Evolutionary conservation across 176 grass and related monocot species (phyloP).

Genomic region (Ampelocalamus luodianensis): DNA sequence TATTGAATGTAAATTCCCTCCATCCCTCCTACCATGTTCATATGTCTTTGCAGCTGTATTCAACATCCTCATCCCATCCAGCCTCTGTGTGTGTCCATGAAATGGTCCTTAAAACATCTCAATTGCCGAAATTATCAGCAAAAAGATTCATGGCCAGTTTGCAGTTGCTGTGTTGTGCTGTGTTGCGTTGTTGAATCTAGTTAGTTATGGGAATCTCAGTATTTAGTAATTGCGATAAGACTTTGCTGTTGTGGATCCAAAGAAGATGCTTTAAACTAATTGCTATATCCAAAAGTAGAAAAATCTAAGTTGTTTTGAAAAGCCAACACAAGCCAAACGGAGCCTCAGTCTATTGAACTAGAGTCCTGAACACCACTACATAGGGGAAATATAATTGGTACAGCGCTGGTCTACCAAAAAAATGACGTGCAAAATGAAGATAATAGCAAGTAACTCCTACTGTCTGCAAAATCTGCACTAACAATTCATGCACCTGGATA

Average conservation of each 20-base stretch:
- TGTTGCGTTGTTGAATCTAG: background rate
- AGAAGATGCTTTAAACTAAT: background rate
- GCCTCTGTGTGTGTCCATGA: background rate
- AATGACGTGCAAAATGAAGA: slow-evolving; percentile 7
- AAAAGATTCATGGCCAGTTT: background rate
- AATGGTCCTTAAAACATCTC: slow-evolving; percentile 7
- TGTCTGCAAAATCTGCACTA: slow-evolving; percentile 10
- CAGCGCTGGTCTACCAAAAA: background rate
- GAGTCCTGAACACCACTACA: background rate
- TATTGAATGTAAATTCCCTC: slow-evolving; percentile 1
- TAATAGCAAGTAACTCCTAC: background rate
- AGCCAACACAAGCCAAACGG: background rate
- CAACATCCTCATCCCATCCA: slow-evolving; percentile 15
- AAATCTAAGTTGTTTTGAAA: slow-evolving; percentile 3
- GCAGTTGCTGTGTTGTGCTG: background rate
- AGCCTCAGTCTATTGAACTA: background rate
- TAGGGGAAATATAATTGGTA: background rate
- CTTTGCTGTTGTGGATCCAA: slow-evolving; percentile 9
- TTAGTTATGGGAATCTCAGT: background rate
- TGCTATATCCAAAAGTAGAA: background rate
- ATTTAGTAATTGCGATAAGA: background rate
- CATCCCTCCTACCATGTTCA: background rate
- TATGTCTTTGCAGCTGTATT: slow-evolving; percentile 27
- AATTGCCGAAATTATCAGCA: background rate
- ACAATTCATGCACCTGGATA: slow-evolving; percentile 8